These are phyloP conservation scores for Paecilomyces sp. DNA, from an alignment of 2,329 filamentous ascomycete species.

Conservation along the genomic window DNA sequence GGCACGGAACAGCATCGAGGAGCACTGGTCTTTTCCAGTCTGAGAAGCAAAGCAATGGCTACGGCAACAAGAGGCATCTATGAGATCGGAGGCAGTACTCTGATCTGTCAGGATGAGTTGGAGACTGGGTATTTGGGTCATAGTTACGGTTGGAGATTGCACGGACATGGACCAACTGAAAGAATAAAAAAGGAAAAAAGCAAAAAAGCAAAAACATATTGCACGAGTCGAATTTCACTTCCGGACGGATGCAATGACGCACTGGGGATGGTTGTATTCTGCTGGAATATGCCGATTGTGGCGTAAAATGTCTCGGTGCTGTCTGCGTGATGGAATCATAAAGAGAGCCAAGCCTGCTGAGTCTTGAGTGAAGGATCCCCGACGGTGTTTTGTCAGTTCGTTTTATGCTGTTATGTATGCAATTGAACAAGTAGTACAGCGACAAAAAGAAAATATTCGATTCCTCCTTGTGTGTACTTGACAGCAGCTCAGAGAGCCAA, in stretches of 20 bases:
- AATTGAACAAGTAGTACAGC: not conserved
- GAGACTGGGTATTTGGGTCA: not conserved
- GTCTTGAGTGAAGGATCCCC: not conserved
- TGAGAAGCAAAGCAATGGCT: not conserved
- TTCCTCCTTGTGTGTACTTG: conserved; percentile 3
- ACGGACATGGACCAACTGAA: not conserved
- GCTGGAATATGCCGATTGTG: not conserved
- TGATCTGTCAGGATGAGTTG: not conserved
- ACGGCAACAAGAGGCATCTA: too few species aligned
- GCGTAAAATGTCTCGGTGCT: not conserved
- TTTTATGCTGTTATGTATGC: not conserved
- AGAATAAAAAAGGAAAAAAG: not conserved
- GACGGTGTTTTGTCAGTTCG: not conserved
- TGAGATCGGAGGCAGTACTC: not conserved
- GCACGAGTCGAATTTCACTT: too few species aligned
- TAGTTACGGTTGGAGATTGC: not conserved
- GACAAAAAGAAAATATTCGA: conserved; percentile 3
- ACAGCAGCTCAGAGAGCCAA: conserved; percentile 3
- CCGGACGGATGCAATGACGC: not conserved
- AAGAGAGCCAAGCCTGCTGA: not conserved
- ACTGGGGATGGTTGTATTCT: not conserved
- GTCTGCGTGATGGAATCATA: not conserved
- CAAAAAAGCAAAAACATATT: too few species aligned
- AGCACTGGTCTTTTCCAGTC: not conserved
- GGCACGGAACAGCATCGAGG: not conserved